Evolutionary conservation across 2,329 filamentous ascomycete genomes (phyloP).

Genomic region (Ciborinia camelliae): DNA sequence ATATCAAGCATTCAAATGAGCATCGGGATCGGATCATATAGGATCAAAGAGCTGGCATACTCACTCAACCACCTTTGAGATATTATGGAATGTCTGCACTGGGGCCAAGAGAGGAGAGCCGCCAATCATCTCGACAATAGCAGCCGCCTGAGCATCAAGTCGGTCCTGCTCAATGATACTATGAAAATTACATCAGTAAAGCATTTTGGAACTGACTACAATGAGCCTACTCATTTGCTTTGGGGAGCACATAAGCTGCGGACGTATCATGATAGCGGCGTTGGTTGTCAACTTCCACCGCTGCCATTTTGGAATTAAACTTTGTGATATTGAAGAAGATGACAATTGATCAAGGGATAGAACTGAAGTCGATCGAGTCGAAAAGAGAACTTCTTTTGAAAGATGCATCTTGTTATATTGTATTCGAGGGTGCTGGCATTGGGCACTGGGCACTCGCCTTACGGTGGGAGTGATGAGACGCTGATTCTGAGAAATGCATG

Average conservation of each 20-base stretch:
- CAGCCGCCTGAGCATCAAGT: slow-evolving; percentile 14
- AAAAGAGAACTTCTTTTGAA: not conserved
- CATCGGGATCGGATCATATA: not conserved
- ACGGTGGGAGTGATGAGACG: not conserved
- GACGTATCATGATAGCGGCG: slow-evolving; percentile 8
- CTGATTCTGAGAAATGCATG: not conserved
- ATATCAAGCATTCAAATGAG: not conserved
- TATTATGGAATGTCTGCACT: not conserved
- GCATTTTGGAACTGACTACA: not conserved
- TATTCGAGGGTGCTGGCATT: not conserved
- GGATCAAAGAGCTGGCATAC: not conserved
- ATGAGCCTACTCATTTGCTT: slow-evolving; percentile 14
- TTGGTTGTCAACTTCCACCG: not conserved
- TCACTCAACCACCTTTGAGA: slow-evolving; percentile 11
- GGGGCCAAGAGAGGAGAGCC: slow-evolving; percentile 11
- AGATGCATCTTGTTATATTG: not conserved
- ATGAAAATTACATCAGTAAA: not conserved
- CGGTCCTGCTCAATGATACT: slow-evolving; percentile 15
- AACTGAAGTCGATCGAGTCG: not conserved
- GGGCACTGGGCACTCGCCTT: not conserved
- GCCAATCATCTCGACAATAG: slow-evolving; percentile 18
- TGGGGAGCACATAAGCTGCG: slow-evolving; percentile 16
- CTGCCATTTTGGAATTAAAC: not conserved
- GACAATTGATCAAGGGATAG: not conserved
- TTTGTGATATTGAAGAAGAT: not conserved